phyloP scores from a whole-genome alignment of 2,329 filamentous ascomycete genomes.

The Volutella citrinella region DNA sequence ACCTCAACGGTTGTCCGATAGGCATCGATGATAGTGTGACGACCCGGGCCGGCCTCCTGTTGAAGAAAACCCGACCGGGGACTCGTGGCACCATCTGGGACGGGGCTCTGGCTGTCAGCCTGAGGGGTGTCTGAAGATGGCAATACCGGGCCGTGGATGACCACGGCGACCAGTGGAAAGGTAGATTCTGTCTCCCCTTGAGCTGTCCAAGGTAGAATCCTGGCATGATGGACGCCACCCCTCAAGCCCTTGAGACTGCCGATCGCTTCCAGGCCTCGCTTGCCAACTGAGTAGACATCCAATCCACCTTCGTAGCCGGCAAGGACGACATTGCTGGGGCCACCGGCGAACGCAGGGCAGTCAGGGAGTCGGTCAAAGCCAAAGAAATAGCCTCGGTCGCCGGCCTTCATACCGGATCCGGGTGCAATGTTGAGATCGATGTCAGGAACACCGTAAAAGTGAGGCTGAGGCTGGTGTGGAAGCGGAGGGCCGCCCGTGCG shows the following conservation, averaged over 20 bases:
- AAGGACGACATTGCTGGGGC: constrained; percentile 64
- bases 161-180: constrained; percentile 74
- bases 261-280: constrained; percentile 66
- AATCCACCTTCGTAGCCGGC: constrained; percentile 79
- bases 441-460: constrained; percentile 74
- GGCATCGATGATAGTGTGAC: constrained; percentile 45
- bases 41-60: constrained; percentile 34
- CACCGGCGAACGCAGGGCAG: constrained; percentile 33
- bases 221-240: constrained; percentile 78
- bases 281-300: constrained; percentile 71
- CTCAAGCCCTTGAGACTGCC: constrained; percentile 72
- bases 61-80: constrained; percentile 39
- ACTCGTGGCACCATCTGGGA: constrained; percentile 40
- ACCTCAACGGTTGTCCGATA: constrained; percentile 90
- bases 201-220: constrained; percentile 70
- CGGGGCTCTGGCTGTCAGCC: constrained; percentile 37
- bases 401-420: constrained; percentile 56
- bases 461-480: constrained; percentile 71
- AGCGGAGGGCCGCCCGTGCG: constrained; percentile 56
- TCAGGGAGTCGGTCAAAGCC: constrained; percentile 71
- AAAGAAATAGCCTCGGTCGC: constrained; percentile 72
- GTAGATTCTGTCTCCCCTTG: constrained; percentile 50
- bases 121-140: constrained; percentile 40
- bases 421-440: constrained; percentile 66
- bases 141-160: constrained; percentile 73